These are phyloP conservation scores for Allodekkera sacchari DNA, from an alignment of 805 yeast genomes.

Conservation along the genomic window DNA sequence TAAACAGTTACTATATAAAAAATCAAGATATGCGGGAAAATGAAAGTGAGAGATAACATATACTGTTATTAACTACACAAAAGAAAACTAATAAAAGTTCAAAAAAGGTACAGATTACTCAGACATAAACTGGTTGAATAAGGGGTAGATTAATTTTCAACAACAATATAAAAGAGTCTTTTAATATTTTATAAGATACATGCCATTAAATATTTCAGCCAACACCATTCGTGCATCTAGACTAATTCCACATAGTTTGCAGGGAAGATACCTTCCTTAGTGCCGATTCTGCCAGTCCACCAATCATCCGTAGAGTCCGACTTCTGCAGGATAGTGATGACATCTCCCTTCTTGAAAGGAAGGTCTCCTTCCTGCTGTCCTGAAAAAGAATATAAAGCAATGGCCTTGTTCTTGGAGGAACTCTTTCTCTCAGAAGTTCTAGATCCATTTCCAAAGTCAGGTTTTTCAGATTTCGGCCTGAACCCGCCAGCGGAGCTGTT, in stretches of 20 bases:
- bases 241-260: slow-evolving; percentile 90
- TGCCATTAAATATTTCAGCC: no score
- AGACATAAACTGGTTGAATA: no score
- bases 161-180: no score
- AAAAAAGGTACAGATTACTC: no score
- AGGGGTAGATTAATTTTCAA: no score
- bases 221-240: no score
- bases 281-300: slow-evolving; percentile 95
- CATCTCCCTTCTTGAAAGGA: slow-evolving; percentile 90
- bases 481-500: slow-evolving; percentile 21
- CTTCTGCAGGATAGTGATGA: slow-evolving; percentile 76
- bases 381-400: slow-evolving; percentile 79
- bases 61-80: no score
- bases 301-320: slow-evolving; percentile 89
- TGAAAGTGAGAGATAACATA: no score
- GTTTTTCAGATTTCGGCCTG: slow-evolving; percentile 26
- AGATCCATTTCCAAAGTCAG: slow-evolving; percentile 27
- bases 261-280: slow-evolving; percentile 88
- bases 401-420: slow-evolving; percentile 53
- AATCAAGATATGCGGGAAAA: no score
- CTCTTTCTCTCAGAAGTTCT: slow-evolving; percentile 3
- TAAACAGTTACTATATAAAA: no score
- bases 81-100: slow-evolving; percentile 4
- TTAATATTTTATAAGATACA: no score
- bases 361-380: slow-evolving; percentile 94